Evolutionary conservation across 495 filamentous ascomycete species (phyloP).

Genomic region (Penicillium canescens): DNA sequence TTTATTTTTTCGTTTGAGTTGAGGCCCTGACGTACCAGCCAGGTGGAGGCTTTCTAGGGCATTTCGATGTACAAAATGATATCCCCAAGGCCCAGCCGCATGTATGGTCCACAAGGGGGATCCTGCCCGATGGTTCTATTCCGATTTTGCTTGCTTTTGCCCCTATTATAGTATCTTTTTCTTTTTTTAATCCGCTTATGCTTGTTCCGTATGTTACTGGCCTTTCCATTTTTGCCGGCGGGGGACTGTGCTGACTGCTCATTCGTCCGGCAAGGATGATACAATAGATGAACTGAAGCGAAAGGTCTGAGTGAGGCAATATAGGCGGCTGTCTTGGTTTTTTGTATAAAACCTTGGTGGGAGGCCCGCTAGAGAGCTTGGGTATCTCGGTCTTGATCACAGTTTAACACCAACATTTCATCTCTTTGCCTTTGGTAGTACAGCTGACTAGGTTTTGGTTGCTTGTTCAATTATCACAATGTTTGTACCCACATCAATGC

Average conservation of each 20-base stretch:
- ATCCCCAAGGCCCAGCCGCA: slow-evolving; percentile 21
- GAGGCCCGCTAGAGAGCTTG: background rate
- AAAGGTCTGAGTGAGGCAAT: slow-evolving; percentile 14
- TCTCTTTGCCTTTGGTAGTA: background rate
- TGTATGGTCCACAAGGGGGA: slow-evolving; percentile 23
- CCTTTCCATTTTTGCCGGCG: slow-evolving; percentile 25
- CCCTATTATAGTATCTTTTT: slow-evolving; percentile 9
- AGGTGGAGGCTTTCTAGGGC: slow-evolving; percentile 15
- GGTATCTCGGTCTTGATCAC: slow-evolving; percentile 2
- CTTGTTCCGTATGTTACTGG: slow-evolving; percentile 8
- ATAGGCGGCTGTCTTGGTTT: slow-evolving; percentile 7
- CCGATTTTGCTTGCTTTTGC: slow-evolving; percentile 6
- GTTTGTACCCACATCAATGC: background rate
- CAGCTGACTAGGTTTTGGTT: background rate
- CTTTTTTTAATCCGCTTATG: slow-evolving; percentile 22
- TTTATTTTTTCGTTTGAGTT: slow-evolving; percentile 10
- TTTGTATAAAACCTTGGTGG: slow-evolving; percentile 22
- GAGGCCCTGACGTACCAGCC: slow-evolving; percentile 11
- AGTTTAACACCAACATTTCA: slow-evolving; percentile 5
- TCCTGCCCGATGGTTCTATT: slow-evolving; percentile 18
- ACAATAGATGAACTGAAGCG: slow-evolving; percentile 18
- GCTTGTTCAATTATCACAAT: background rate
- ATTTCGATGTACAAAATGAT: slow-evolving; percentile 9
- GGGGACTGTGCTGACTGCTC: slow-evolving; percentile 9
- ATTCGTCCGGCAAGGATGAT: slow-evolving; percentile 12